phyloP scores from a whole-genome alignment of 148 eudicot species.

The Diospyros lotus region DNA sequence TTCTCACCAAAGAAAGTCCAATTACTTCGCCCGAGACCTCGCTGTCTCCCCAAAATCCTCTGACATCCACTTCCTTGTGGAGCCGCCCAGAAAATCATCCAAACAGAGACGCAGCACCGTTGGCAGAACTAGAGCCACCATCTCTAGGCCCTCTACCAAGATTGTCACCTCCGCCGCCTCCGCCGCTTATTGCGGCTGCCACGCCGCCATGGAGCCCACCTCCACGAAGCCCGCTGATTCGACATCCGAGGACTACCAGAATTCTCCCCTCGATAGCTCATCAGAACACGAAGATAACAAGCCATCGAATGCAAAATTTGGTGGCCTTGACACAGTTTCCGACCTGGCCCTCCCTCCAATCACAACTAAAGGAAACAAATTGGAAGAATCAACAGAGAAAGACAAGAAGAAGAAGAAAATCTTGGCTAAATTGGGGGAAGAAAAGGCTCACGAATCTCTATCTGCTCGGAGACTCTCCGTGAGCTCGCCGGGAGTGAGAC shows the following conservation, averaged over 20 bases:
- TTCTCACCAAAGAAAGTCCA: slow-evolving; percentile 46
- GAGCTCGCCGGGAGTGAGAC: slow-evolving; percentile 40
- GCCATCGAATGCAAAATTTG: background rate
- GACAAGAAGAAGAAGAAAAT: background rate
- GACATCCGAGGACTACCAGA: slow-evolving; percentile 2
- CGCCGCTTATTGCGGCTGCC: slow-evolving; percentile 24
- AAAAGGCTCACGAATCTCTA: background rate
- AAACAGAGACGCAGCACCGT: slow-evolving; percentile 25
- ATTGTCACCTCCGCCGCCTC: slow-evolving; percentile 14
- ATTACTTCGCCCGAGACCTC: slow-evolving; percentile 61
- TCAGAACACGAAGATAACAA: slow-evolving; percentile 14
- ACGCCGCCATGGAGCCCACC: slow-evolving; percentile 16
- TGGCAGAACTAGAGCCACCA: slow-evolving; percentile 10
- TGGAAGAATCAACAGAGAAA: background rate
- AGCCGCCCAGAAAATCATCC: slow-evolving; percentile 36
- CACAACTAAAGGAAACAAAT: slow-evolving; percentile 24
- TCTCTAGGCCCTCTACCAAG: background rate
- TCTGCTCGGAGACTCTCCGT: slow-evolving; percentile 1
- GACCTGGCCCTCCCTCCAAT: slow-evolving; percentile 33
- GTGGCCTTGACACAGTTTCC: background rate
- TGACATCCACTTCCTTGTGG: slow-evolving; percentile 1
- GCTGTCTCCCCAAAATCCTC: slow-evolving; percentile 6
- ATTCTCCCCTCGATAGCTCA: slow-evolving; percentile 4
- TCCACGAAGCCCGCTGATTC: slow-evolving; percentile 13
- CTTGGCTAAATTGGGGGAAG: background rate